Conservation (phyloP, 2,329 filamentous ascomycete genomes). For the Cladophialophora immunda region DNA sequence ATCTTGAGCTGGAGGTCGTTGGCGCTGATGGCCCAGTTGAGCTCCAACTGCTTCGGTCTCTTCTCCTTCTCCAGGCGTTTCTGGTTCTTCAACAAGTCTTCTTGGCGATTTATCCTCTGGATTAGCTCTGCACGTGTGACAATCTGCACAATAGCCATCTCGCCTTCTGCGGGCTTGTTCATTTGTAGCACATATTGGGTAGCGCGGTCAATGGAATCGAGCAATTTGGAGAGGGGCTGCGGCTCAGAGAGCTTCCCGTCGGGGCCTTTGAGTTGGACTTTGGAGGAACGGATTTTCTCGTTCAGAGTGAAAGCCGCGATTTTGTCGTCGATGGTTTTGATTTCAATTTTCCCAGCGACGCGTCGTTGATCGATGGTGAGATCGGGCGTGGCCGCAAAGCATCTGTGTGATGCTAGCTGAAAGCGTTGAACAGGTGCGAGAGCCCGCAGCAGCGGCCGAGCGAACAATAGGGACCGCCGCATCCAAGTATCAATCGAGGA, state of each 20-base stretch:
- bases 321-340: constrained; percentile 36
- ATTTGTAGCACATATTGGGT: constrained; percentile 63
- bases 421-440: constrained; percentile 6
- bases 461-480: constrained; percentile 22
- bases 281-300: constrained; percentile 34
- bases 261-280: constrained; percentile 34
- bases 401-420: constrained; percentile 4
- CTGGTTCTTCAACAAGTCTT: constrained; percentile 46
- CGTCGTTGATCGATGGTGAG: constrained; percentile 20
- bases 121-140: constrained; percentile 65
- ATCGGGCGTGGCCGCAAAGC: constrained; percentile 14
- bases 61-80: constrained; percentile 48
- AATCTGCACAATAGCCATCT: constrained; percentile 74
- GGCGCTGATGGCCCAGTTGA: constrained; percentile 84
- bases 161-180: constrained; percentile 43
- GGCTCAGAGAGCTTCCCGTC: constrained; percentile 35
- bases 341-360: constrained; percentile 25
- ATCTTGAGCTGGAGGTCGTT: constrained; percentile 80
- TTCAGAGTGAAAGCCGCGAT: constrained; percentile 35
- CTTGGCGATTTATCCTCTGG: constrained; percentile 51
- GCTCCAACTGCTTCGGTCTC: constrained; percentile 77
- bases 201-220: constrained; percentile 59
- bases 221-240: constrained; percentile 35
- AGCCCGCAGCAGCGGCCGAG: constrained; percentile 27
- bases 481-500: constrained; percentile 22